phyloP scores from a whole-genome alignment of 2,329 filamentous ascomycete species.

The Pyrenochaeta sp. region DNA sequence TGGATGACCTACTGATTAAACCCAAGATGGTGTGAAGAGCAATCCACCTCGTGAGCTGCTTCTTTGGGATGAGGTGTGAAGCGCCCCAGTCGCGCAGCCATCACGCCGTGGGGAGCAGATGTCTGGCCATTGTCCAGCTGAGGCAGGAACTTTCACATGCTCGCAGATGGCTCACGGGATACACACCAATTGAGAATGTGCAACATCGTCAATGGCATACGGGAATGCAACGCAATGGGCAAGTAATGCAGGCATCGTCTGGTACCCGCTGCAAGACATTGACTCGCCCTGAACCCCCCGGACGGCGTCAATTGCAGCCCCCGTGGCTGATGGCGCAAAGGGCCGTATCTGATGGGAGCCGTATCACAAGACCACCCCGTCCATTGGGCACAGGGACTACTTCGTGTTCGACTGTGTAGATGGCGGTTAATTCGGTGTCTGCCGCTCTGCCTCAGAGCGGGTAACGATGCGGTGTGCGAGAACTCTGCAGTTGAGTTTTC shows the following conservation, averaged over 20 bases:
- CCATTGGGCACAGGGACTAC: slow-evolving; percentile 19
- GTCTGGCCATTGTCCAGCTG: slow-evolving; percentile 7
- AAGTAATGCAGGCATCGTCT: slow-evolving; percentile 31
- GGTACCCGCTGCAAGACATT: slow-evolving; percentile 43
- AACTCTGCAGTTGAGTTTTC: slow-evolving; percentile 23
- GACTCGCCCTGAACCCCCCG: slow-evolving; percentile 34
- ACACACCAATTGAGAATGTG: slow-evolving; percentile 10
- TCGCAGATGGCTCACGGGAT: slow-evolving; percentile 11
- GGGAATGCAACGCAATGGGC: slow-evolving; percentile 26
- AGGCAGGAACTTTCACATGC: slow-evolving; percentile 4
- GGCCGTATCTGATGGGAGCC: slow-evolving; percentile 24
- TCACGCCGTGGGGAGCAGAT: slow-evolving; percentile 8
- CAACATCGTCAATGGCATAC: slow-evolving; percentile 26
- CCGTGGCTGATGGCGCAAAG: slow-evolving; percentile 39
- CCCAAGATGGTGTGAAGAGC: slow-evolving; percentile 38
- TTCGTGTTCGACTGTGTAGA: slow-evolving; percentile 20
- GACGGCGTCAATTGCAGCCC: slow-evolving; percentile 36
- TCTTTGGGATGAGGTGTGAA: slow-evolving; percentile 16
- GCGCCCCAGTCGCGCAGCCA: slow-evolving; percentile 4
- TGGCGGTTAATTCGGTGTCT: slow-evolving; percentile 38
- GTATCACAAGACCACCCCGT: slow-evolving; percentile 44
- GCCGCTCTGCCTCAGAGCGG: slow-evolving; percentile 9
- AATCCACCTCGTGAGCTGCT: slow-evolving; percentile 39
- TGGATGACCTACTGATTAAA: slow-evolving; percentile 26
- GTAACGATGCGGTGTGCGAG: slow-evolving; percentile 11